Evolutionary conservation across 257 asterid species (phyloP).

Genomic region (Fraxinus excelsior): DNA sequence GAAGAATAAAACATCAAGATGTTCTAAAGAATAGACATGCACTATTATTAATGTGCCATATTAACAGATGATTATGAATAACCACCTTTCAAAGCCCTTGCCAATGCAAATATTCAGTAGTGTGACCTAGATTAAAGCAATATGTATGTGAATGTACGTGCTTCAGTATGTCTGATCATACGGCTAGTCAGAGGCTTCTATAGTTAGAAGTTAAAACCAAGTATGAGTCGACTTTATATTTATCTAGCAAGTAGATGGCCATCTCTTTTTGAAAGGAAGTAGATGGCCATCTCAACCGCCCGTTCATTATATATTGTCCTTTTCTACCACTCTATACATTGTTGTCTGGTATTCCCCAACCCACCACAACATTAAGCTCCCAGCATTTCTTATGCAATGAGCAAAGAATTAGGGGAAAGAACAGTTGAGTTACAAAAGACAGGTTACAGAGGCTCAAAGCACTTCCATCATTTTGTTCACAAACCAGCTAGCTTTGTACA

Average conservation of each 20-base stretch:
- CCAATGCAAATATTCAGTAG: not conserved
- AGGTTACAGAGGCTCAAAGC: not conserved
- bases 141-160: not conserved
- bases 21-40: not conserved
- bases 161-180: not conserved
- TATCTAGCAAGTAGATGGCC: no score
- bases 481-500: not conserved
- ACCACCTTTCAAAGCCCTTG: not conserved
- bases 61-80: not conserved
- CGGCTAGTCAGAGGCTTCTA: not conserved
- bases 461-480: not conserved
- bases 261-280: no score
- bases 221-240: not conserved
- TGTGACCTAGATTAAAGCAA: not conserved
- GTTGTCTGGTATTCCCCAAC: not conserved
- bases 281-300: not conserved
- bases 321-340: not conserved
- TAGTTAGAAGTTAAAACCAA: not conserved
- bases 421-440: not conserved
- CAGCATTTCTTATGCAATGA: not conserved
- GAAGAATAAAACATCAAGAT: not conserved
- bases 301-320: not conserved
- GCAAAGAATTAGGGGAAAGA: not conserved
- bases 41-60: not conserved
- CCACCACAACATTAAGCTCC: not conserved